Evolutionary conservation across 148 eudicot species (phyloP).

Genomic region (Camellia granthamiana): DNA sequence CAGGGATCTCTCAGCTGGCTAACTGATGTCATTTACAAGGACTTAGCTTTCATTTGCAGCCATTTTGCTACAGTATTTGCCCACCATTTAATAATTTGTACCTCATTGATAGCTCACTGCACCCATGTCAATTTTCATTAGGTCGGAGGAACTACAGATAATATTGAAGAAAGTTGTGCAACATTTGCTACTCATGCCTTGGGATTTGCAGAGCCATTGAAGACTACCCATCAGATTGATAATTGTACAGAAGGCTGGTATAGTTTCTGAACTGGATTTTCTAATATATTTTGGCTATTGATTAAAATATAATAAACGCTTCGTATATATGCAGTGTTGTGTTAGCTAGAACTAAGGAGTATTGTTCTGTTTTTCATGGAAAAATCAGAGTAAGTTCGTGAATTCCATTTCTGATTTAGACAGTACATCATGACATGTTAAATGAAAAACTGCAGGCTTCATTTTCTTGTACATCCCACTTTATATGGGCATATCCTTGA

Average conservation of each 20-base stretch:
- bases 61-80: background rate
- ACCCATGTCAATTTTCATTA: slow-evolving; percentile 20
- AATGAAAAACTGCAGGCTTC: background rate
- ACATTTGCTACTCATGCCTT: slow-evolving; percentile 93
- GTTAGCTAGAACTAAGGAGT: slow-evolving; percentile 77
- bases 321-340: slow-evolving; percentile 64
- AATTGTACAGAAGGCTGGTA: slow-evolving; percentile 99
- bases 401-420: slow-evolving; percentile 5
- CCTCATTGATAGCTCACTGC: slow-evolving; percentile 1
- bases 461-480: background rate
- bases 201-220: slow-evolving; percentile 58
- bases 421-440: background rate
- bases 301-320: slow-evolving; percentile 1
- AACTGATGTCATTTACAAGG: background rate
- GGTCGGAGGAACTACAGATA: slow-evolving; percentile 98
- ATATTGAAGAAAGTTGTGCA: slow-evolving; percentile 94
- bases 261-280: slow-evolving; percentile 9
- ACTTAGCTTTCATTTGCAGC: slow-evolving; percentile 2
- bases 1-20: slow-evolving; percentile 10
- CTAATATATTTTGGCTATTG: slow-evolving; percentile 6
- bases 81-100: background rate
- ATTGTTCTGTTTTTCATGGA: slow-evolving; percentile 81
- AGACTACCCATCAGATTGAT: slow-evolving; percentile 98
- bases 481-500: background rate
- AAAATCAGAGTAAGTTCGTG: slow-evolving; percentile 72